Base-by-base conservation (phyloP, 2,329 filamentous ascomycete species). In the Arthrinium puccinioides region DNA sequence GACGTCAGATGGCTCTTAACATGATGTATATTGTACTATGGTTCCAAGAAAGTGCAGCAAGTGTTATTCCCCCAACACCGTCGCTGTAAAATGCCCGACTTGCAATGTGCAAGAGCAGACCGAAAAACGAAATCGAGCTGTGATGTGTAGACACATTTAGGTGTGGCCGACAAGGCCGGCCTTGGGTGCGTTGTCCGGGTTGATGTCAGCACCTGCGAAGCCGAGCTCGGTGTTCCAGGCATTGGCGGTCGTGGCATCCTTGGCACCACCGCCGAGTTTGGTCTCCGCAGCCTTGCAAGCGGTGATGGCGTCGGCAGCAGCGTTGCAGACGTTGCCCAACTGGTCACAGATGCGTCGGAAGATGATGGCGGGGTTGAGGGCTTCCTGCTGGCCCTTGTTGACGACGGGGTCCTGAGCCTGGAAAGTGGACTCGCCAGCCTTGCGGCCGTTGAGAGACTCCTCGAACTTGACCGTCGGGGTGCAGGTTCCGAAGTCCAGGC, bases 361-460 rank as follows among this genome's bases (percentile, higher is more conserved):
- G 66, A 84, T 84, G 66, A 84, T 84, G 64, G 76, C 74, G 39
- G 79, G 79, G 72, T 84, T 84, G 31, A 84, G 66, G 8, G 79
- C 79, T 54, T 84, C 80, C 50, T 77, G 61, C 59, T 84, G 79
- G 36, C 74, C 74, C 52, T 76, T 63, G 45, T 75, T 71, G 40
- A 82, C 71, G 14, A 74, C 60, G 8, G 74, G 62, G 54, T 84
- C 80, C 32, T 71, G 71, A 36, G 82, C 72, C 57, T 81, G 76
- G 72, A 84, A 85, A 35, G 80, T 82, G 59, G 72, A 77, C 58
- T 82, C 79, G 39, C 63, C 66, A 15, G 67, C 66, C 10, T 67
- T 60, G 40, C 78, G 75, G 26, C 70, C 71, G 61, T 67, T 63
- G 21, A 75, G 70, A 14, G 76, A 77, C 40, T 68, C 70, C 44